Evolutionary conservation across 768 basidiomycete species (phyloP).

Genomic region (Boletellus ananiceps): DNA sequence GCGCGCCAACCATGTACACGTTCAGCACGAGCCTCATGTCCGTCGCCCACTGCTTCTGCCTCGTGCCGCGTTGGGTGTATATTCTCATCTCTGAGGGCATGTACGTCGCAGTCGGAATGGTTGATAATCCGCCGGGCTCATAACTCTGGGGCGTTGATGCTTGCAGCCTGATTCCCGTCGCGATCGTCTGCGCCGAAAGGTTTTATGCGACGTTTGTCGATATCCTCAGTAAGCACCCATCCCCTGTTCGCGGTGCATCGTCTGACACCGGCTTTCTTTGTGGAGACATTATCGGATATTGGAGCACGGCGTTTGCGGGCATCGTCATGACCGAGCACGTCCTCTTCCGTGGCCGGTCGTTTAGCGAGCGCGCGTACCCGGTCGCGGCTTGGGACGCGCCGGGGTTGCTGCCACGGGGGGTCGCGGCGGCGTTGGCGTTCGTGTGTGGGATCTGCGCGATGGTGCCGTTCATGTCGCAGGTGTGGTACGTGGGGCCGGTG

Average conservation of each 20-base stretch:
- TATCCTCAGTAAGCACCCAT: slow-evolving; percentile 29
- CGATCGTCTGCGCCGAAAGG: slow-evolving; percentile 41
- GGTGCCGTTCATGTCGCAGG: slow-evolving; percentile 49
- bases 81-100: slow-evolving; percentile 43
- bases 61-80: slow-evolving; percentile 45
- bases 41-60: slow-evolving; percentile 28
- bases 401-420: slow-evolving; percentile 35
- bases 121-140: neutral
- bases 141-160: neutral
- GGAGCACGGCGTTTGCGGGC: slow-evolving; percentile 34
- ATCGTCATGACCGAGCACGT: slow-evolving; percentile 43
- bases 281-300: slow-evolving; percentile 43
- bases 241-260: slow-evolving; percentile 5
- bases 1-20: slow-evolving; percentile 57
- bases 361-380: slow-evolving; percentile 34
- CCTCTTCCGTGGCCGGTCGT: slow-evolving; percentile 36
- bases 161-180: slow-evolving; percentile 41
- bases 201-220: slow-evolving; percentile 46
- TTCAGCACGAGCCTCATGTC: slow-evolving; percentile 46
- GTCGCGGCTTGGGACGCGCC: slow-evolving; percentile 35
- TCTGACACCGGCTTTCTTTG: slow-evolving; percentile 2
- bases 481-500: slow-evolving; percentile 48
- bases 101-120: slow-evolving; percentile 23
- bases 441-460: slow-evolving; percentile 37
- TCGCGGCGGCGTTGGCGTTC: slow-evolving; percentile 40